Base-by-base conservation (phyloP, 805 yeast species). In the Clavispora vitiphila region DNA sequence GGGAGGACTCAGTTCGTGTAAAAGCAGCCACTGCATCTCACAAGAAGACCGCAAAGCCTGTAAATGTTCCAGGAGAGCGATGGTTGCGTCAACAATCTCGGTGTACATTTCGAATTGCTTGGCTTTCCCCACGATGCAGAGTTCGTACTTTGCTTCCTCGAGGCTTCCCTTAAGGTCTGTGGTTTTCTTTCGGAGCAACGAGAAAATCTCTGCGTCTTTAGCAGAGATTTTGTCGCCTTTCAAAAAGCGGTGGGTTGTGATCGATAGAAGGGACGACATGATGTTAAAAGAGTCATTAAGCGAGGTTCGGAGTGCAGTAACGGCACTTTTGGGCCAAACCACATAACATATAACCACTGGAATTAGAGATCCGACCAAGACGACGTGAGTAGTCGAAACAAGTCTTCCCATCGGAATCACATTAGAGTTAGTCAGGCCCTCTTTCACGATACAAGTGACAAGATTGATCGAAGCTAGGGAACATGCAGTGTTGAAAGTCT, bases 401-500 rank as follows among this genome's bases (percentile, higher is more conserved):
- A 86, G 65, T 50, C 81, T 72, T 22, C 61, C 60, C 44, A 78
- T 56, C 0, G 90, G 86, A 11, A 86, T 69, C 7, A 58, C 57
- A 12, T 81, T 79, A 1, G 77, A 70, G 53, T 80, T 81, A 37
- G 74, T 64, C 35, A 81, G 77, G 11, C 88, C 90, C 53, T 86
- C 95, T 55, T 83, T 81, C 12, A 85, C 77, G 42, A 86, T 72
- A 44, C 86, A 80, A 0, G 88, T 75, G 3, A 86, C 80, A 19
- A 86, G 63, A 3, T 84, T 74, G 39, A 86, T 84, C 7, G 86
- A 78, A 1, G 90, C 86, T 37, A 86, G 64, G 0, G 89, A 80
- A 53, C 93, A 83, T 0, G 95, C 91, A 10, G 91, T 85, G 51
- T 83, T 84, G 61, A 86, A 86, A 0, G 85, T 82, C 15, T 76